Conservation (phyloP, 108 stramenopile species). For the Mayamaea pseudoterrestris region DNA sequence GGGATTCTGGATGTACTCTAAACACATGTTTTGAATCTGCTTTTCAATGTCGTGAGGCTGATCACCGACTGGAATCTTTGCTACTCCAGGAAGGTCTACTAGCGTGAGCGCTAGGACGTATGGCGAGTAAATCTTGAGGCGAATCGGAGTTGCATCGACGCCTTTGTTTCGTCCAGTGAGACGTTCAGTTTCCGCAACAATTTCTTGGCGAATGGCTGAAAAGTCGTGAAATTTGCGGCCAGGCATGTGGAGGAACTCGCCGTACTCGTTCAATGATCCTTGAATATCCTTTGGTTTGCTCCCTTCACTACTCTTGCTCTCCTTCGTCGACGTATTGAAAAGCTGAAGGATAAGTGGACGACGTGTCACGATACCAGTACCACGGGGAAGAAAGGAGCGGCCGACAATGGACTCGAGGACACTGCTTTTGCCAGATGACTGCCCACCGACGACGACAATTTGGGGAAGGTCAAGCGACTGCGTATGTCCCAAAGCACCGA, state of each 20-base stretch:
- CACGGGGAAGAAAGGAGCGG: conserved; percentile 89
- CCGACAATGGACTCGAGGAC: conserved; percentile 95
- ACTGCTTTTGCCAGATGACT: conserved; percentile 93
- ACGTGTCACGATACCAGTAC: conserved; percentile 95
- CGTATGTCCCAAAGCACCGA: conserved; percentile 88
- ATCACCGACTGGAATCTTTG: conserved; percentile 93
- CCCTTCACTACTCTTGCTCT: no score
- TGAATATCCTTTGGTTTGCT: conserved; percentile 10
- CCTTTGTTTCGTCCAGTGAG: conserved; percentile 92
- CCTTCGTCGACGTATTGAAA: conserved; percentile 43
- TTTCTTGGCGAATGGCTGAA: conserved; percentile 84
- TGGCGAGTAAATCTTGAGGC: conserved; percentile 90
- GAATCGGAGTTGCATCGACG: conserved; percentile 81
- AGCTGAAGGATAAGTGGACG: conserved; percentile 89
- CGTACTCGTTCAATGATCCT: conserved; percentile 62
- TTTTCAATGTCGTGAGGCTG: conserved; percentile 60
- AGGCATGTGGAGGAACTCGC: conserved; percentile 93
- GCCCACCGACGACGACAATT: conserved; percentile 93
- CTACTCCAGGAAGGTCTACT: conserved; percentile 95
- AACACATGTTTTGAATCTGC: conserved; percentile 52
- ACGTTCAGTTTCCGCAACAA: conserved; percentile 87
- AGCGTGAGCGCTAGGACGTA: conserved; percentile 93
- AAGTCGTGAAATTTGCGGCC: conserved; percentile 82
- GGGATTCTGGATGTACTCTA: conserved; percentile 86
- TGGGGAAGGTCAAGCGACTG: conserved; percentile 94